These are phyloP conservation scores for Cylindrotheca closterium DNA, from an alignment of 108 stramenopile genomes.

Conservation along the genomic window DNA sequence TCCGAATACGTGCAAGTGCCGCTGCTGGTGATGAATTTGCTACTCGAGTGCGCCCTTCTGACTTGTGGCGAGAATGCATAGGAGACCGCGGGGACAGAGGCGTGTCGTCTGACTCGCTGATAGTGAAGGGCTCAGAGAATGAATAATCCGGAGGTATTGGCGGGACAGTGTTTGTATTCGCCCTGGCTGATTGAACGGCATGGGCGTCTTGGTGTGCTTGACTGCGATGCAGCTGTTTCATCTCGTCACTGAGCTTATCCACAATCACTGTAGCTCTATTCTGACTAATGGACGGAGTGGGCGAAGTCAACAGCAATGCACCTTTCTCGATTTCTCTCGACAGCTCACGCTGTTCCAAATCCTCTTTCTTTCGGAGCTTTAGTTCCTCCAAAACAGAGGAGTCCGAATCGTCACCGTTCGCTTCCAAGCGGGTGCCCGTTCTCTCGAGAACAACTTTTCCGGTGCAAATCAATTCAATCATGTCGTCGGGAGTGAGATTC, in stretches of 20 bases:
- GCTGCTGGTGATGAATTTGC: constrained; percentile 9
- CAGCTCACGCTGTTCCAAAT: constrained; percentile 52
- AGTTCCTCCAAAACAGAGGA: constrained; percentile 50
- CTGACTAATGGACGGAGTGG: constrained; percentile 30
- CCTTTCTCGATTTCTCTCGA: constrained; percentile 53
- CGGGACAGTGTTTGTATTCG: no score
- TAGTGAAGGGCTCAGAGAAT: no score
- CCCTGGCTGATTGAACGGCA: no score
- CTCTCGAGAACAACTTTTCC: constrained; percentile 78
- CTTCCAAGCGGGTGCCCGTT: constrained; percentile 25
- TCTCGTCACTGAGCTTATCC: constrained; percentile 52
- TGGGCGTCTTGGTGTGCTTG: no score
- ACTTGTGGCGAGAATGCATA: constrained; percentile 20
- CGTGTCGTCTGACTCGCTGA: no score
- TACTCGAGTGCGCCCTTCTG: constrained; percentile 7
- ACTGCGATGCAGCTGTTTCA: constrained; percentile 39
- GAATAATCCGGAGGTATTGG: no score
- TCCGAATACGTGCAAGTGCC: constrained; percentile 6
- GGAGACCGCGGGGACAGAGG: no score
- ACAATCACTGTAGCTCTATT: constrained; percentile 56
- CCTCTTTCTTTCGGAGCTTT: constrained; percentile 54
- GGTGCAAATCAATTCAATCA: constrained; percentile 76
- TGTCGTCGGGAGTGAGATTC: constrained; percentile 88
- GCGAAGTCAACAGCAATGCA: constrained; percentile 34
- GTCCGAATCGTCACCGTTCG: constrained; percentile 49